Percentiles rank a stretch among this genome's conserved stretches.
Evolutionary conservation across 2,329 filamentous ascomycete species (phyloP).

Genomic region (Trichoderma citrinoviride): DNA sequence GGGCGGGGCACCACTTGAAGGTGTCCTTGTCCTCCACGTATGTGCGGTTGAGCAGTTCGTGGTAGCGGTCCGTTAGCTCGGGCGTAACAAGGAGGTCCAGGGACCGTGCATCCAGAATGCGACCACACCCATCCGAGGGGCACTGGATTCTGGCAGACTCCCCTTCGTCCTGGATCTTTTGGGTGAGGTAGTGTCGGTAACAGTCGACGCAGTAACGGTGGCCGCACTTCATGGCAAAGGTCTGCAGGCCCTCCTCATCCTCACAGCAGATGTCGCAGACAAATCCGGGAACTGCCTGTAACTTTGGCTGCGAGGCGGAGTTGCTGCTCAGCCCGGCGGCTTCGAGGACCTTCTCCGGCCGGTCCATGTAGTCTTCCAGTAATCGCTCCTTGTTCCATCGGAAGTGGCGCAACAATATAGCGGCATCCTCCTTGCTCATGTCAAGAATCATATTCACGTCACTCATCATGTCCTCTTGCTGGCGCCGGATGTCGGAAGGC

Average conservation of each 20-base stretch:
- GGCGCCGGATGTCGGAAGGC: constrained; percentile 75
- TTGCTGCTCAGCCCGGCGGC: constrained; percentile 75
- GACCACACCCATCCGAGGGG: constrained; percentile 80
- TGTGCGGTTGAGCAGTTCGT: constrained; percentile 82
- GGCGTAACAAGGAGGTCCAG: constrained; percentile 70
- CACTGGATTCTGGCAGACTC: constrained; percentile 95
- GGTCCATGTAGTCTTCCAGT: constrained; percentile 96
- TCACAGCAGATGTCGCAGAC: constrained; percentile 96
- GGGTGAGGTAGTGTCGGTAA: constrained; percentile 84
- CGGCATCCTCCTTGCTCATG: constrained; percentile 82
- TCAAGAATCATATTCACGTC: constrained; percentile 92
- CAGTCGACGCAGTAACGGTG: constrained; percentile 93
- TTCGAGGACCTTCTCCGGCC: constrained; percentile 73
- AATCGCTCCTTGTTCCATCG: constrained; percentile 96
- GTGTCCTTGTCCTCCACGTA: constrained; percentile 97
- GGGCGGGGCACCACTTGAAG: constrained; percentile 95
- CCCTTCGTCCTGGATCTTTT: constrained; percentile 94
- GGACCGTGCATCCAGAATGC: constrained; percentile 87
- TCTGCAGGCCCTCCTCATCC: constrained; percentile 71
- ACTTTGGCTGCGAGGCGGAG: constrained; percentile 59
- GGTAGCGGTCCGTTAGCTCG: constrained; percentile 64
- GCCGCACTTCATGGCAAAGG: constrained; percentile 92
- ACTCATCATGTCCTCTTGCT: constrained; percentile 81
- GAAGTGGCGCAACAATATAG: constrained; percentile 83
- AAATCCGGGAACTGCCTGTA: constrained; percentile 73